These are phyloP conservation scores for Cercospora beticola DNA, from an alignment of 2,329 filamentous ascomycete species.

Conservation along the genomic window DNA sequence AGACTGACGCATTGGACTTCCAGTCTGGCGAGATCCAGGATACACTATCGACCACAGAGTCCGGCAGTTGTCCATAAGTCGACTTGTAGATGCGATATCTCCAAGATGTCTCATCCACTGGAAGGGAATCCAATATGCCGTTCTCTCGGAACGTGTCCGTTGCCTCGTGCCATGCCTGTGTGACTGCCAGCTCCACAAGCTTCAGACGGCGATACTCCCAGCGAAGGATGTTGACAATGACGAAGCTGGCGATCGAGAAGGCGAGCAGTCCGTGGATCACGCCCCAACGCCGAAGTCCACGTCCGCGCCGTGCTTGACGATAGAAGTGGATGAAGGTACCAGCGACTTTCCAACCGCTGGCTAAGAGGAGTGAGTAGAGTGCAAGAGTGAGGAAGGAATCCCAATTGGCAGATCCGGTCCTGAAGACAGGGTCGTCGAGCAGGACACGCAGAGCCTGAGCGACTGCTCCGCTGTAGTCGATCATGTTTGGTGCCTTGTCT, in stretches of 20 bases:
- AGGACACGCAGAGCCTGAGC: background rate
- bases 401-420: background rate
- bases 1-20: slow-evolving; percentile 13
- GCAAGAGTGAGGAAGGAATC: background rate
- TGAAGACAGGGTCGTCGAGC: slow-evolving; percentile 3
- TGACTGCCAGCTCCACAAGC: background rate
- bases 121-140: background rate
- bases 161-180: background rate
- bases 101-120: background rate
- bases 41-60: background rate
- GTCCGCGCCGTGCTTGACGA: background rate
- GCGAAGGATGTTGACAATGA: slow-evolving; percentile 8
- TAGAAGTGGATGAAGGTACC: background rate
- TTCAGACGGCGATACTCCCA: slow-evolving; percentile 13
- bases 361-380: background rate
- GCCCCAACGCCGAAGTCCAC: background rate
- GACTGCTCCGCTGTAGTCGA: background rate
- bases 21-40: slow-evolving; percentile 10
- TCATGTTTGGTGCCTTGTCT: background rate
- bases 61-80: slow-evolving; percentile 10
- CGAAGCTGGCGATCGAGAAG: background rate
- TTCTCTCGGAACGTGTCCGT: background rate
- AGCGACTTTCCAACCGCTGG: background rate
- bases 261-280: slow-evolving; percentile 2
- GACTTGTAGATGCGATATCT: background rate